Evolutionary conservation across 257 asterid genomes (phyloP), one percentile per base, ranked within the genome.

Genomic region (Solanum appendiculatum): DNA sequence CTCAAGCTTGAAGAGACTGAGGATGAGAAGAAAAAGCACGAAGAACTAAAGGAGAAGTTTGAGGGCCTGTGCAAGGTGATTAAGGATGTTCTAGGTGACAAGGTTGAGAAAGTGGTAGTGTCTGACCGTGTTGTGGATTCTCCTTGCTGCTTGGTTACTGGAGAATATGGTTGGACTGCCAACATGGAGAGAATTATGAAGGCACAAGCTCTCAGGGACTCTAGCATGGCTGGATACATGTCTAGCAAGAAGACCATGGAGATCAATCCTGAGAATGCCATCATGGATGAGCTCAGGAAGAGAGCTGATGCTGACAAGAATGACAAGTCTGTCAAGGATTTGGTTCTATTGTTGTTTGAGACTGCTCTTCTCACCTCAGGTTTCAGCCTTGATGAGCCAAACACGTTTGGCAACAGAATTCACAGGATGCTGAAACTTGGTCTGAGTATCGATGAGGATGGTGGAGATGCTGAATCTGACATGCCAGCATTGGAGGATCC

Each of bases 221-320:
- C 95, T 0, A 93, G 95, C 93, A 93, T 93, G 96, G 93, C 94
- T 42, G 95, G 95, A 0, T 93, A 93, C 90, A 93, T 93, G 96
- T 93, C 96, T 1, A 91, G 93, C 94, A 93, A 93, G 92, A 93
- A 92, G 91, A 93, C 96, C 0, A 93, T 93, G 95, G 95, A 93
- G 91, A 93, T 93, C 54, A 93, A 93, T 6, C 95, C 96, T 0
- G 96, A 93, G 87, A 93, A 93, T 83, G 89, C 94, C 12, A 93
- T 93, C 87, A 93, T 92, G 96, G 96, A 93, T 34, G 96, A 93
- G 91, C 92, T 93, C 3, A 91, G 95, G 89, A 93, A 92, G 93
- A 92, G 96, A 88, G 96, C 96, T 4, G 96, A 93, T 82, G 95
- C 92, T 9, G 97, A 93, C 84, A 93, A 94, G 93, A 94, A 94